phyloP scores from a whole-genome alignment of 2,329 filamentous ascomycete species.

The Arthrinium phaeospermum region DNA sequence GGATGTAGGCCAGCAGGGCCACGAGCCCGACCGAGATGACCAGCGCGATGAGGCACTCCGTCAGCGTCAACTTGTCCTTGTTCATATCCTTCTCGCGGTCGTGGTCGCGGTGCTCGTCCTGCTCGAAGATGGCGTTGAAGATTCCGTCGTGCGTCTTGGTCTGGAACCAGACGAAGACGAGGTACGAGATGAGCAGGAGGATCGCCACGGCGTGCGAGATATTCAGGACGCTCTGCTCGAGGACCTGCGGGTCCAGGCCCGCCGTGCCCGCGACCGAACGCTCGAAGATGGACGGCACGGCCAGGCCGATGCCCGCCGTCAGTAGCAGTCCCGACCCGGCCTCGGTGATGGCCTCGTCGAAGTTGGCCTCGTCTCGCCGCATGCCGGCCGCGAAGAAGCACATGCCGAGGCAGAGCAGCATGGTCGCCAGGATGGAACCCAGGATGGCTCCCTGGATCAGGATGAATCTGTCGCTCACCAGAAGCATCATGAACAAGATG shows the following conservation, averaged over 20 bases:
- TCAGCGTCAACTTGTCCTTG: constrained; percentile 75
- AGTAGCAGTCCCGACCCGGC: constrained; percentile 78
- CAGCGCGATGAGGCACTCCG: constrained; percentile 73
- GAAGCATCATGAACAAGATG: constrained; percentile 78
- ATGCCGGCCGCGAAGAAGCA: constrained; percentile 83
- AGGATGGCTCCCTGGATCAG: constrained; percentile 85
- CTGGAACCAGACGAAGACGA: constrained; percentile 74
- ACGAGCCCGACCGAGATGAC: constrained; percentile 70
- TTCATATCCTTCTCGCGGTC: constrained; percentile 65
- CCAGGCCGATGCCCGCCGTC: constrained; percentile 70
- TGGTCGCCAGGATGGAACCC: constrained; percentile 81
- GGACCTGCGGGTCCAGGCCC: constrained; percentile 39
- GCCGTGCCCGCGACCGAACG: constrained; percentile 46
- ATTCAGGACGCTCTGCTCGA: constrained; percentile 60
- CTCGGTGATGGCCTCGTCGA: constrained; percentile 79
- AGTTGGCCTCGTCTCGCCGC: constrained; percentile 69
- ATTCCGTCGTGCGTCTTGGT: constrained; percentile 78
- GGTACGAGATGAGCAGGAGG: constrained; percentile 72
- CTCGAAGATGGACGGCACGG: constrained; percentile 63
- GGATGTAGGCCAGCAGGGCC: constrained; percentile 73
- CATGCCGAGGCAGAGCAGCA: constrained; percentile 78
- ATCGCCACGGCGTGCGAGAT: constrained; percentile 76
- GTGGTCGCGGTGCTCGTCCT: constrained; percentile 70
- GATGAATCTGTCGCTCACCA: constrained; percentile 52
- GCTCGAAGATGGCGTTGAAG: constrained; percentile 74